These are phyloP conservation scores for Alternaria ventricosa DNA, from an alignment of 2,329 filamentous ascomycete genomes.

Conservation along the genomic window DNA sequence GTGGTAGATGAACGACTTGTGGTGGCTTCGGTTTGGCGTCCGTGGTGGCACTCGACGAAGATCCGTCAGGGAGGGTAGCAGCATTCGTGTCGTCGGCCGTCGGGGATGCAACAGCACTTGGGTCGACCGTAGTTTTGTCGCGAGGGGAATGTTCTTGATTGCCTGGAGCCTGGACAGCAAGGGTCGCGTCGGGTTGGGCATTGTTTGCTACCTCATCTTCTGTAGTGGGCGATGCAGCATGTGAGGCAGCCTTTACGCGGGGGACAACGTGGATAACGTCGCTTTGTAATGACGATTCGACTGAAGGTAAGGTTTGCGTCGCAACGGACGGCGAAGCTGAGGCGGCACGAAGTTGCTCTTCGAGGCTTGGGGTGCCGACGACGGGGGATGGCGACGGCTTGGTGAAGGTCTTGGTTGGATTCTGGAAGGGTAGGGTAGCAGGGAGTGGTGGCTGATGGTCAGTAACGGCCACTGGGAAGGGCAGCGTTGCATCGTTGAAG, in stretches of 20 bases:
- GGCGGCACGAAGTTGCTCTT: slow-evolving; percentile 44
- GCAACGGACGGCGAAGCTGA: slow-evolving; percentile 44
- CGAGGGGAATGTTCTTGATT: slow-evolving; percentile 3
- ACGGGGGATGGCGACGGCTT: slow-evolving; percentile 33
- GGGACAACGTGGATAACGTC: slow-evolving; percentile 19
- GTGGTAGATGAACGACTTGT: slow-evolving; percentile 56
- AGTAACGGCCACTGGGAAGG: slow-evolving; percentile 40
- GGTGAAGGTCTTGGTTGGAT: slow-evolving; percentile 24
- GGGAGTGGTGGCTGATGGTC: slow-evolving; percentile 35
- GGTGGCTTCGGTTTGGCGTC: slow-evolving; percentile 30
- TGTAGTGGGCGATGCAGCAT: slow-evolving; percentile 7
- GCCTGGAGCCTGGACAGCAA: slow-evolving; percentile 19
- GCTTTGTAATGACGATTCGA: slow-evolving; percentile 20
- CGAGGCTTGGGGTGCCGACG: slow-evolving; percentile 30
- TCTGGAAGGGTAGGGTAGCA: slow-evolving; percentile 32
- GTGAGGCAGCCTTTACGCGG: slow-evolving; percentile 15
- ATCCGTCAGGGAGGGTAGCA: slow-evolving; percentile 2
- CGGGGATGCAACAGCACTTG: slow-evolving; percentile 35
- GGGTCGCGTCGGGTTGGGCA: slow-evolving; percentile 6
- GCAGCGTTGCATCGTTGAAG: slow-evolving; percentile 64
- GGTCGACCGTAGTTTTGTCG: slow-evolving; percentile 31
- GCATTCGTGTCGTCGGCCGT: slow-evolving; percentile 39
- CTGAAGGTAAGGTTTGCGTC: slow-evolving; percentile 29
- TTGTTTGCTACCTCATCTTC: slow-evolving; percentile 26
- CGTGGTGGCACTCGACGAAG: background rate